These are phyloP conservation scores for Schizosaccharomyces osmophilus DNA, from an alignment of 805 yeast species.

Conservation along the genomic window DNA sequence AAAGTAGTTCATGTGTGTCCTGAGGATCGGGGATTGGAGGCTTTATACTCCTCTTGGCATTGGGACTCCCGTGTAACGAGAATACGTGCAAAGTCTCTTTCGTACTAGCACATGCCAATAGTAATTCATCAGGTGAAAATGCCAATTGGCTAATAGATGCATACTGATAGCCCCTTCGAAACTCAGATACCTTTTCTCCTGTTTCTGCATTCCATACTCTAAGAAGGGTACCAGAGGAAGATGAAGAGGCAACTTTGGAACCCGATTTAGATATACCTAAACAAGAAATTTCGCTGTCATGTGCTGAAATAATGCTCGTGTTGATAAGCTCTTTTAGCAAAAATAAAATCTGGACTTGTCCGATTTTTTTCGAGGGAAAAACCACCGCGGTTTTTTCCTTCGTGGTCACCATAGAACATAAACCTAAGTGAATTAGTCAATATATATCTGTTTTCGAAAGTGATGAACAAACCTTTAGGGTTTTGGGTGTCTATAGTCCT, in stretches of 20 bases:
- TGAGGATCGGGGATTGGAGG: neutral
- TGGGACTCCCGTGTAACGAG: neutral
- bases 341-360: slow-evolving; percentile 63
- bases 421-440: neutral
- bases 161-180: slow-evolving; percentile 70
- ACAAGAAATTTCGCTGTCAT: slow-evolving; percentile 38
- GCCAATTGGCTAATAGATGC: slow-evolving; percentile 65
- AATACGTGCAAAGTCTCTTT: slow-evolving; percentile 75
- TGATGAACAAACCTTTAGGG: neutral
- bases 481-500: neutral
- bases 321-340: slow-evolving; percentile 25
- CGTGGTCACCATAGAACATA: neutral
- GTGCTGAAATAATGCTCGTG: slow-evolving; percentile 47
- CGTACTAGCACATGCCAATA: slow-evolving; percentile 61
- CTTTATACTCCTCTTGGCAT: neutral
- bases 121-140: slow-evolving; percentile 39
- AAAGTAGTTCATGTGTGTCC: neutral
- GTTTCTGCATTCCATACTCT: slow-evolving; percentile 45
- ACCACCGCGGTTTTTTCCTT: slow-evolving; percentile 20
- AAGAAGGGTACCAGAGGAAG: slow-evolving; percentile 60
- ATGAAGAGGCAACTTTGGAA: slow-evolving; percentile 51
- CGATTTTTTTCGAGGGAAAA: slow-evolving; percentile 50
- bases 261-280: slow-evolving; percentile 41
- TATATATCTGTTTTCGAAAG: neutral
- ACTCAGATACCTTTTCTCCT: slow-evolving; percentile 53